phyloP scores from a whole-genome alignment of 164 flowering plant species.

The Chimonanthus praecox region DNA sequence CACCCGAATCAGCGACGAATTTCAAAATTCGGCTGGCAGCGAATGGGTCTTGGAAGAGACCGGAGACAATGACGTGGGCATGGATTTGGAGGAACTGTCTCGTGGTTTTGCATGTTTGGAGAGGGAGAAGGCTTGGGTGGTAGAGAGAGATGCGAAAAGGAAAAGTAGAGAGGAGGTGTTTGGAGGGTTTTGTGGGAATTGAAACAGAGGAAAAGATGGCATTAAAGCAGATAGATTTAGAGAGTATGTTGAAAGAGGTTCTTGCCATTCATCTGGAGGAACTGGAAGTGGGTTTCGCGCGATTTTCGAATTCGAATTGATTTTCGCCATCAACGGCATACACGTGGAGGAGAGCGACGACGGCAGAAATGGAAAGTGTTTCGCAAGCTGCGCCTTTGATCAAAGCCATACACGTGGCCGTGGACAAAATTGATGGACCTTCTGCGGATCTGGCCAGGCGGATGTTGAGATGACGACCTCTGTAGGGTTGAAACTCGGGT shows the following conservation, averaged over 20 bases:
- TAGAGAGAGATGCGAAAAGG: background rate
- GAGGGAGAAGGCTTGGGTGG: slow-evolving; percentile 15
- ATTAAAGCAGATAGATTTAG: slow-evolving; percentile 21
- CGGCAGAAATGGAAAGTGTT: too few relatives aligned
- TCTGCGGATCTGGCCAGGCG: too few relatives aligned
- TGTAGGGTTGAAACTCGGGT: too few relatives aligned
- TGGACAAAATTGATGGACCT: too few relatives aligned
- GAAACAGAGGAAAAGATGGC: slow-evolving; percentile 12
- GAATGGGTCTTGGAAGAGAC: slow-evolving; percentile 36
- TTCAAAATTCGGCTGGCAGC: slow-evolving; percentile 39
- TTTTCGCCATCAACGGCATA: too few relatives aligned
- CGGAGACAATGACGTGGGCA: slow-evolving; percentile 43
- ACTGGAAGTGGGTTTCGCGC: too few relatives aligned
- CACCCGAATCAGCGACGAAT: slow-evolving; percentile 27
- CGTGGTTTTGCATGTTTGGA: slow-evolving; percentile 25
- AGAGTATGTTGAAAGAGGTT: slow-evolving; percentile 9
- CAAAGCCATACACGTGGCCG: too few relatives aligned
- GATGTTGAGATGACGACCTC: too few relatives aligned
- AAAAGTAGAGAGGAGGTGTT: background rate
- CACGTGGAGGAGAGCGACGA: too few relatives aligned
- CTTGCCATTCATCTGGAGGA: slow-evolving; percentile 50
- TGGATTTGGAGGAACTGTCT: slow-evolving; percentile 51
- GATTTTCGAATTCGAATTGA: too few relatives aligned
- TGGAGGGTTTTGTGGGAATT: background rate
- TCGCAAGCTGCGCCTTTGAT: too few relatives aligned